Percentiles rank a stretch among this genome's conserved stretches.
Conservation (phyloP, 345 rosid genomes). For the Citrus glauca region DNA sequence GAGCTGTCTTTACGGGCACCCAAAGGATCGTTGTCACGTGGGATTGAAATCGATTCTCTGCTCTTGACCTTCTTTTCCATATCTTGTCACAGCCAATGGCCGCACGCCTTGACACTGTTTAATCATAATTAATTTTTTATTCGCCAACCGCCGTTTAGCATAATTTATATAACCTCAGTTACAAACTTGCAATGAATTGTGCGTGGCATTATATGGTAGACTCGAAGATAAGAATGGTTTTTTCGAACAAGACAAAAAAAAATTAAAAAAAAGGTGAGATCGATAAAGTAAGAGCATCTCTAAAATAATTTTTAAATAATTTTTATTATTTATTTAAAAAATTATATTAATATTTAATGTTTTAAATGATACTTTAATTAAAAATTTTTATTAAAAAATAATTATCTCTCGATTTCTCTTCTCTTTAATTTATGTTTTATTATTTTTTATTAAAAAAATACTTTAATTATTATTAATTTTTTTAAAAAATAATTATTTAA, state of each 20-base stretch:
- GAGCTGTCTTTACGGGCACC: slow-evolving; percentile 6
- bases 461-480: rapidly evolving
- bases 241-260: too few species aligned
- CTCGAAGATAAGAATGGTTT: too few species aligned
- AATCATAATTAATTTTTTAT: neutral
- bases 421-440: rapidly evolving
- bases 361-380: rapidly evolving
- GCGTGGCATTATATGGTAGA: neutral
- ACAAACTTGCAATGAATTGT: too few species aligned
- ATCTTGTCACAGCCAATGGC: neutral
- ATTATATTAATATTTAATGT: too few species aligned
- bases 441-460: too few species aligned
- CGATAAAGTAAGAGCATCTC: rapidly evolving
- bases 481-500: too few species aligned
- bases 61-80: neutral
- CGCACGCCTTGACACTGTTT: neutral
- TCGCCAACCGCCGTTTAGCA: neutral
- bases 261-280: too few species aligned
- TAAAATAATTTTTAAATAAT: rapidly evolving
- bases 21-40: slow-evolving; percentile 5
- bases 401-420: rapidly evolving
- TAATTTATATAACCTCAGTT: too few species aligned
- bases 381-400: too few species aligned
- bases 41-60: slow-evolving; percentile 5
- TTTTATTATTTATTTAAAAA: too few species aligned